phyloP scores from a whole-genome alignment of 1,284 basidiomycete species.

The Cutaneotrichosporon cavernicola region DNA sequence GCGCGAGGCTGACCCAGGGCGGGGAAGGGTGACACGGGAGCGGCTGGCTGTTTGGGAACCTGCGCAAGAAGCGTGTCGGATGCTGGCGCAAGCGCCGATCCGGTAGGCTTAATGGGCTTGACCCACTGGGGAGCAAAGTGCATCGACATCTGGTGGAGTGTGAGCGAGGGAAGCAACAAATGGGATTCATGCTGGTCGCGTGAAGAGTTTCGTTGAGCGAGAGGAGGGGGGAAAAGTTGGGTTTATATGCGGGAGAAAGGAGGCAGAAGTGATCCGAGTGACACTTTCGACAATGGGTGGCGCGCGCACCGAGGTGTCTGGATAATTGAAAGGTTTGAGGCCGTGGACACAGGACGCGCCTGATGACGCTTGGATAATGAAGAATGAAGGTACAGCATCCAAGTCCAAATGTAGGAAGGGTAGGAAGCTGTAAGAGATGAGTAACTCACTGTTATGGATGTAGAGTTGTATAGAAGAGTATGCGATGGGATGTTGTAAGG shows the following conservation, averaged over 20 bases:
- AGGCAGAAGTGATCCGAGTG: background rate
- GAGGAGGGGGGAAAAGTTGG: background rate
- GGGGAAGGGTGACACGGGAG: conserved; percentile 41
- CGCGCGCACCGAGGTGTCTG: background rate
- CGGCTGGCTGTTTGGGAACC: conserved; percentile 10
- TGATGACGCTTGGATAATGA: background rate
- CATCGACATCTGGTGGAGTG: conserved; percentile 44
- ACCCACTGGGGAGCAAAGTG: conserved; percentile 53
- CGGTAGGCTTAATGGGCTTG: conserved; percentile 52
- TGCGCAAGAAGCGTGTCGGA: conserved; percentile 10
- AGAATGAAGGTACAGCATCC: too few species aligned
- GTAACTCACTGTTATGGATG: too few species aligned
- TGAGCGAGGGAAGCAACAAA: background rate
- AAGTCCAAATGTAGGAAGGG: too few species aligned
- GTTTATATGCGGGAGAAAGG: background rate
- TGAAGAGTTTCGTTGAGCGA: background rate
- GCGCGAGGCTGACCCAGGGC: conserved; percentile 40
- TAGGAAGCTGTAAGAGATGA: too few species aligned
- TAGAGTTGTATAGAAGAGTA: too few species aligned
- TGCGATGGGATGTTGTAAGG: too few species aligned
- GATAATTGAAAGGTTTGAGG: background rate
- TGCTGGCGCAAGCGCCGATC: conserved; percentile 24
- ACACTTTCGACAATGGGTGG: background rate
- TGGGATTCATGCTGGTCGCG: background rate
- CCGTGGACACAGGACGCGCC: background rate